A percentile compares a stretch with the other conserved stretches of the same genome.
Evolutionary conservation across 2,329 filamentous ascomycete genomes (phyloP).

Genomic region (Furcasterigmium sp.): DNA sequence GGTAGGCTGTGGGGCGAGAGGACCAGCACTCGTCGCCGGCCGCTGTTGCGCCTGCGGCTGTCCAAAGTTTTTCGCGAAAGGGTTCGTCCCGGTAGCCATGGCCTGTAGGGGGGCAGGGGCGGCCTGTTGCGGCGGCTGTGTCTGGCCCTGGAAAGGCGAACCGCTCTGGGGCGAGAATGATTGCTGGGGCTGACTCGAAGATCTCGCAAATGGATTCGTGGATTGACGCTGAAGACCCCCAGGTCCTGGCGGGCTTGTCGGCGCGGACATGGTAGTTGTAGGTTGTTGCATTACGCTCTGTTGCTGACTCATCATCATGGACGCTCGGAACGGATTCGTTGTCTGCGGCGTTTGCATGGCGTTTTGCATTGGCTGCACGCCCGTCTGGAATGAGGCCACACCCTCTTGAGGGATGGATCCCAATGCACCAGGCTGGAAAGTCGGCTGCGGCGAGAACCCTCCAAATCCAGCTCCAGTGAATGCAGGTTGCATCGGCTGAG

Average conservation of each 20-base stretch:
- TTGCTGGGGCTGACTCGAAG: slow-evolving; percentile 20
- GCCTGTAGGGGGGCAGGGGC: slow-evolving; percentile 37
- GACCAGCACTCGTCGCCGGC: slow-evolving; percentile 38
- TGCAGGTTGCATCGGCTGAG: slow-evolving; percentile 39
- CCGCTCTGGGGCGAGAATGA: slow-evolving; percentile 25
- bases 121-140: slow-evolving; percentile 27
- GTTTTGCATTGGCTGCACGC: slow-evolving; percentile 21
- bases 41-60: slow-evolving; percentile 27
- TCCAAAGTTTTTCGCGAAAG: slow-evolving; percentile 47
- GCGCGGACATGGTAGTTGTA: slow-evolving; percentile 33
- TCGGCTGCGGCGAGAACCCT: slow-evolving; percentile 65
- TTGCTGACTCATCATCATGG: slow-evolving; percentile 65
- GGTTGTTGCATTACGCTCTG: slow-evolving; percentile 39
- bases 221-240: slow-evolving; percentile 48
- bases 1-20: slow-evolving; percentile 69
- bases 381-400: slow-evolving; percentile 43
- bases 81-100: slow-evolving; percentile 52
- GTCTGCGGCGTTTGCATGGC: slow-evolving; percentile 49
- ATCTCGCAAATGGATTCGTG: slow-evolving; percentile 84
- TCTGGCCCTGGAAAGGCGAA: slow-evolving; percentile 38
- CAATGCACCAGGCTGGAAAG: slow-evolving; percentile 48
- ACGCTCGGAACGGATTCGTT: slow-evolving; percentile 93
- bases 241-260: slow-evolving; percentile 14
- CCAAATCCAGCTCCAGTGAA: slow-evolving; percentile 76
- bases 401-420: slow-evolving; percentile 55